Conservation (phyloP, 2,329 filamentous ascomycete species). For the Iodosphaeria phyllophila region DNA sequence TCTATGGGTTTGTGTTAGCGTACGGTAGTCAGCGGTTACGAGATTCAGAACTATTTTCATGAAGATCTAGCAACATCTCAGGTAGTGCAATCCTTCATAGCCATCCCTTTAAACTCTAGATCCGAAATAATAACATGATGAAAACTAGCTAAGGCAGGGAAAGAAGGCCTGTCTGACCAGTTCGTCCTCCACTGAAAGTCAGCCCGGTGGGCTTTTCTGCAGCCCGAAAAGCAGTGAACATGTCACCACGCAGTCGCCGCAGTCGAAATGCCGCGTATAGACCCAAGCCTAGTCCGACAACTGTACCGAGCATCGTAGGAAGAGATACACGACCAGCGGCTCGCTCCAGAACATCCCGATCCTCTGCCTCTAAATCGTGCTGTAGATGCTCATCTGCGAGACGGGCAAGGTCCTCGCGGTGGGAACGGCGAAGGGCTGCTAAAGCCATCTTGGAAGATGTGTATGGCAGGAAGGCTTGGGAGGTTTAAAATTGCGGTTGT, state of each 20-base stretch:
- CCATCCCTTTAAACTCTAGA: no score
- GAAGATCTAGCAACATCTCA: no score
- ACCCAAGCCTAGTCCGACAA: conserved; percentile 40
- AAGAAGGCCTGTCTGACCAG: conserved; percentile 18
- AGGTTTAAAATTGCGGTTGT: no score
- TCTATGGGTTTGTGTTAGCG: conserved; percentile 19
- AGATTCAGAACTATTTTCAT: background rate
- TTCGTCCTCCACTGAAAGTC: conserved; percentile 39
- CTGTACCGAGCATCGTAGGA: conserved; percentile 37
- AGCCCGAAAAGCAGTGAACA: conserved; percentile 42
- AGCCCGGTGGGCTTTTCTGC: conserved; percentile 42
- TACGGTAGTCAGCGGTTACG: background rate
- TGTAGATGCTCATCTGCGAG: conserved; percentile 40
- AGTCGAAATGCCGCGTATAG: conserved; percentile 37
- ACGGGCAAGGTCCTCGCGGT: conserved; percentile 27
- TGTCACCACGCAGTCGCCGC: conserved; percentile 31
- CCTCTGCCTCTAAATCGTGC: conserved; percentile 30
- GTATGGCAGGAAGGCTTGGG: no score
- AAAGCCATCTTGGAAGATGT: conserved; percentile 9
- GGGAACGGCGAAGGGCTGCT: conserved; percentile 15
- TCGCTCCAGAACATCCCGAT: conserved; percentile 35
- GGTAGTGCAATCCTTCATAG: no score
- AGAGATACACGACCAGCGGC: conserved; percentile 35
- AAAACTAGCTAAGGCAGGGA: no score
- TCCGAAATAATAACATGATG: no score